Evolutionary conservation across 257 asterid genomes (phyloP), one percentile per base, ranked within the genome.

Genomic region (Plantago elongata): DNA sequence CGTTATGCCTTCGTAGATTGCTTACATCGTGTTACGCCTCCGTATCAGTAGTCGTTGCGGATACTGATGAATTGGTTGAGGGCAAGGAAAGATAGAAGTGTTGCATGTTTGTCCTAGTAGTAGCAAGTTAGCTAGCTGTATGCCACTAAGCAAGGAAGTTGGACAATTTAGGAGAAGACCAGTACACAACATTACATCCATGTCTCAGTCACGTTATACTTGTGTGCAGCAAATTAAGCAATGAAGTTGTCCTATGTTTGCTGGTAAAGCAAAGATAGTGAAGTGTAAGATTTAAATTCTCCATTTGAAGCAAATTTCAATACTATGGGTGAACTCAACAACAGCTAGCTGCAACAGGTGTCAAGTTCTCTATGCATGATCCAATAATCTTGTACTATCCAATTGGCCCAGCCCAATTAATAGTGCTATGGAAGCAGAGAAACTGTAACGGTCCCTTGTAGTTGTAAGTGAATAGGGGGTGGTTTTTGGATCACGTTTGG

Each of bases 241-340:
- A 42, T 29, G 18, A 38, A 6, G 11, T 45, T 60, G 30, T 30
- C 51, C 45, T 44, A 29, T 15, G 10, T 16, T 43, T 43, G 46
- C 27, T 30, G 45, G 52, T 29, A 34, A 37, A 57, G 62, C 47
- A 34, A 37, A 57, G 62, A 57, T 14, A 30, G 27, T 18, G 46
- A n/a, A 37, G 11, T 42, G 12, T n/a, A 44, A 57, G 40, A 34
- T 13, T 6, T 22, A 37, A 13, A 52, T 52, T 52, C 58, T 22
- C 58, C 58, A 10, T 22, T 51, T 22, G 13, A 16, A 37, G 40
- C 27, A 22, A 52, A 16, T 11, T 22, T 52, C 18, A 13, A 7
- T 18, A 34, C 42, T 52, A 12, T 3, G 58, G 58, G 27, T 13
- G 40, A 22, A 52, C 22, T 52, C 37, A 22, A 1, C 42, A 14